Base-by-base conservation (phyloP, 2,329 filamentous ascomycete species). In the Colletotrichum simmondsii region DNA sequence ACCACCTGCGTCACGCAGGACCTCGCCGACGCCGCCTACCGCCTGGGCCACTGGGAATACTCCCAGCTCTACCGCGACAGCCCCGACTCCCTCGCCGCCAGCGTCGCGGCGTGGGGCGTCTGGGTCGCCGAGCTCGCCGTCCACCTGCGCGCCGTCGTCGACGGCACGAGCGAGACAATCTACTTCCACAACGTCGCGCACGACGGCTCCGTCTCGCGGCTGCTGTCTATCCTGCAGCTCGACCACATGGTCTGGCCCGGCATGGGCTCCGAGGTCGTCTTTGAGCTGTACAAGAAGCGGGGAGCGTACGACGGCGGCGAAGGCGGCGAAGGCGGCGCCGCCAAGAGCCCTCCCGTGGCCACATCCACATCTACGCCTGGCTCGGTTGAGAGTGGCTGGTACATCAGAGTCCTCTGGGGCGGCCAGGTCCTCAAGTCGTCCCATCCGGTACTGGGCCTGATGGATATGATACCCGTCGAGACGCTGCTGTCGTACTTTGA, bases 161-260 rank as follows among this genome's bases (percentile, higher is more conserved):
- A 77, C 3, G 86, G 85, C 14, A 79, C 75, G 2, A 79, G 78
- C 26, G 74, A 77, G 8, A 80, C 81, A 0, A 78, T 86, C 2
- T 96, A 95, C 79, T 83, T 91, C 56, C 94, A 97, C 78, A 95
- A 96, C 75, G 87, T 97, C 49, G 94, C 93, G 2, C 94, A 97
- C 77, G 94, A 97, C 77, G 94, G 94, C 3, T 92, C 90, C 4
- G 78, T 95, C 7, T 91, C 92, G 12, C 84, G 90, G 2, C 77
- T 96, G 7, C 83, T 97, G 26, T 90, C 90, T 2, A 87, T 95
- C 19, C 79, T 97, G 78, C 94, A 96, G 82, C 78, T 93, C 1
- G 91, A 94, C 26, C 80, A 86, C 65, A 96, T 96, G 93, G 91
- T 95, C 1, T 96, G 94, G 94, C 94, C 94, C 0, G 94, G 94